phyloP scores from a whole-genome alignment of 2,329 filamentous ascomycete genomes.

The Dothideomycetes sp. region DNA sequence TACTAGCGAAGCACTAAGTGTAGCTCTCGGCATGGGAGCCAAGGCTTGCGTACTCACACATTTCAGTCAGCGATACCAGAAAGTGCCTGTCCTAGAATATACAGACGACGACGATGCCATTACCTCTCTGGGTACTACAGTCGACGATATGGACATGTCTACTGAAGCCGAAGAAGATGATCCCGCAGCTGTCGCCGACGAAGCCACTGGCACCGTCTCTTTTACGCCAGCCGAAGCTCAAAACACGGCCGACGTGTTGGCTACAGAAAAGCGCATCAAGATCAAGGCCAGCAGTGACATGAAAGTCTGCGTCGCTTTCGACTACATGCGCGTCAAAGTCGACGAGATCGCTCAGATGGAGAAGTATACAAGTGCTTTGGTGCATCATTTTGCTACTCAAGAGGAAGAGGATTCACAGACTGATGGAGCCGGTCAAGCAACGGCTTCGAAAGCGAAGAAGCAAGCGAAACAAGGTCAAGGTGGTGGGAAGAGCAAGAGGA shows the following conservation, averaged over 20 bases:
- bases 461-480: background rate
- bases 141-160: constrained; percentile 19
- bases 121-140: constrained; percentile 4
- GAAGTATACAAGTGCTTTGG: constrained; percentile 51
- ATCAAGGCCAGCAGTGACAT: constrained; percentile 41
- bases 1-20: constrained; percentile 69
- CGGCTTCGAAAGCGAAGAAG: background rate
- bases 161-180: constrained; percentile 10
- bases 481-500: constrained; percentile 5
- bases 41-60: constrained; percentile 78
- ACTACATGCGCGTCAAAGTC: constrained; percentile 66
- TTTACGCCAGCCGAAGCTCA: background rate
- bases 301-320: constrained; percentile 65
- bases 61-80: constrained; percentile 89
- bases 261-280: constrained; percentile 18
- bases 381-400: constrained; percentile 46
- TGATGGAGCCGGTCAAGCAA: background rate
- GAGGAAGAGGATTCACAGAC: constrained; percentile 21
- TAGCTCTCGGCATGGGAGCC: constrained; percentile 71
- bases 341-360: constrained; percentile 61
- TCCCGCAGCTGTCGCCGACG: constrained; percentile 11
- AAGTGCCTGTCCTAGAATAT: constrained; percentile 49
- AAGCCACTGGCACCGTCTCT: background rate
- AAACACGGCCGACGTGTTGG: constrained; percentile 24
- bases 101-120: constrained; percentile 20